Conservation (phyloP, 495 filamentous ascomycete species). For the Lasiosphaeria ovina region DNA sequence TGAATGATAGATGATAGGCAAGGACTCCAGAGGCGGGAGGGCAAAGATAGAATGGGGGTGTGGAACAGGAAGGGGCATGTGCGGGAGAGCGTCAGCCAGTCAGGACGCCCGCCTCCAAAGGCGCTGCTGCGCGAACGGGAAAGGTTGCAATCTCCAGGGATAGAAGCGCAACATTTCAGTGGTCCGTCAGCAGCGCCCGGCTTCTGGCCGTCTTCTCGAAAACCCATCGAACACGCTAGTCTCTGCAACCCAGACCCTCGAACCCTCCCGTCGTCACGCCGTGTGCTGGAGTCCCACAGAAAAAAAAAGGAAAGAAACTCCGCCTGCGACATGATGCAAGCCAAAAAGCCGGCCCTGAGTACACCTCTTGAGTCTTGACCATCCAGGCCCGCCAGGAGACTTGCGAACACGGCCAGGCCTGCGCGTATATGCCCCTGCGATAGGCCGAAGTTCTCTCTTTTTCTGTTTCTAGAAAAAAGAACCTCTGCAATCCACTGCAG, state of each 20-base stretch:
- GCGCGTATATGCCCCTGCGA: too few relatives aligned
- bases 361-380: not conserved
- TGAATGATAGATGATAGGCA: slow-evolving; percentile 22
- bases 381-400: too few relatives aligned
- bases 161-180: slow-evolving; percentile 20
- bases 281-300: slow-evolving; percentile 3
- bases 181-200: slow-evolving; percentile 19
- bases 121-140: slow-evolving; percentile 25
- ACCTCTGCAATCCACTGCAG: too few relatives aligned
- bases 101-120: slow-evolving; percentile 12
- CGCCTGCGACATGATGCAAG: not conserved
- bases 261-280: slow-evolving; percentile 14
- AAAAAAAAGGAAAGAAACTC: slow-evolving; percentile 6
- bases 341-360: too few relatives aligned
- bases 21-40: slow-evolving; percentile 9
- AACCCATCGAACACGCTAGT: slow-evolving; percentile 33
- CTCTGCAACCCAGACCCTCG: slow-evolving; percentile 14
- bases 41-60: slow-evolving; percentile 8
- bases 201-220: slow-evolving; percentile 39
- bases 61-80: slow-evolving; percentile 19
- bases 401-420: too few relatives aligned
- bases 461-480: too few relatives aligned
- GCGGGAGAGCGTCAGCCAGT: slow-evolving; percentile 23
- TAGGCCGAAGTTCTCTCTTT: too few relatives aligned
- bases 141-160: slow-evolving; percentile 28